A percentile compares a stretch with the other conserved stretches of the same genome.
These are phyloP conservation scores for Crithidia brevicula DNA, from an alignment of 208 protist genomes.

Conservation along the genomic window DNA sequence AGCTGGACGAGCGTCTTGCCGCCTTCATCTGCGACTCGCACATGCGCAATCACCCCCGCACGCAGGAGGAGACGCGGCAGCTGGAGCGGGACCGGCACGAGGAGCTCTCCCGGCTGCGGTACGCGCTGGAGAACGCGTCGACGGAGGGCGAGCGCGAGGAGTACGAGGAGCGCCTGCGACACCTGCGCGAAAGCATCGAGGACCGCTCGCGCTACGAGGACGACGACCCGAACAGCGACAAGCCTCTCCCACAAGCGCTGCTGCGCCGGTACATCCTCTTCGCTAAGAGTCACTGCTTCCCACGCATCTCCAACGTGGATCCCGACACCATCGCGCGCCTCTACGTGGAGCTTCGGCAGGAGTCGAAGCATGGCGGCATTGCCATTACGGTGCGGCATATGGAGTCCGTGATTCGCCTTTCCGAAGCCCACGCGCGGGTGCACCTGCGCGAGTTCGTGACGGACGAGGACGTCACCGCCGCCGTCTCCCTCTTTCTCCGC, in stretches of 20 bases:
- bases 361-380: conserved; percentile 94
- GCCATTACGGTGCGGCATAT: conserved; percentile 99
- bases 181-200: conserved; percentile 50
- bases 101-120: conserved; percentile 63
- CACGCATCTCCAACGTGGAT: conserved; percentile 93
- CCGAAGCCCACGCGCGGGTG: conserved; percentile 98
- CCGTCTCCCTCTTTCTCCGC: conserved; percentile 98
- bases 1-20: conserved; percentile 95
- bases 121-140: conserved; percentile 66
- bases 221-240: conserved; percentile 83
- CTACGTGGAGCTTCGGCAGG: conserved; percentile 97
- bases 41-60: conserved; percentile 88
- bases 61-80: conserved; percentile 65
- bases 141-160: conserved; percentile 68
- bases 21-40: conserved; percentile 97
- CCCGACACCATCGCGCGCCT: conserved; percentile 94
- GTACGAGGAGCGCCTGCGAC: conserved; percentile 58
- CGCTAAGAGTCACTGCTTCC: conserved; percentile 92
- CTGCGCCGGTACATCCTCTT: conserved; percentile 99
- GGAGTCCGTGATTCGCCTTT: conserved; percentile 98
- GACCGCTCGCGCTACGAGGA: conserved; percentile 64
- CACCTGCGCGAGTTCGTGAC: conserved; percentile 97
- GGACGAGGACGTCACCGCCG: conserved; percentile 97
- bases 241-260: conserved; percentile 93
- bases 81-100: conserved; percentile 60